phyloP scores from a whole-genome alignment of 352 stramenopile genomes.

The Pythium rishiriense region DNA sequence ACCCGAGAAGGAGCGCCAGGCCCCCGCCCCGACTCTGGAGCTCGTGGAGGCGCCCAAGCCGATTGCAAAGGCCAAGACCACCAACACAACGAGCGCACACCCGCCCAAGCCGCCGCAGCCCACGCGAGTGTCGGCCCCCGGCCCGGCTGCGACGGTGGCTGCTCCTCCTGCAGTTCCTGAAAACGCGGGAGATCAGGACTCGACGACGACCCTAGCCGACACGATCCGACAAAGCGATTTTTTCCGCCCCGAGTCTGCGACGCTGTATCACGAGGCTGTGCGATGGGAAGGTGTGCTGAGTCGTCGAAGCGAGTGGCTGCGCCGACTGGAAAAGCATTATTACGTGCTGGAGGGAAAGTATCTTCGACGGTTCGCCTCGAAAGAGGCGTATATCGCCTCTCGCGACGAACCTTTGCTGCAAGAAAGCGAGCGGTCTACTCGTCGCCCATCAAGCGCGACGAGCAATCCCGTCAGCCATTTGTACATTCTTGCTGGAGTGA shows the following conservation, averaged over 20 bases:
- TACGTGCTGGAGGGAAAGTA: slow-evolving; percentile 87
- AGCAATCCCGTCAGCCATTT: slow-evolving; percentile 62
- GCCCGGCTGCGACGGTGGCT: not conserved
- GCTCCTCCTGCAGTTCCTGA: not conserved
- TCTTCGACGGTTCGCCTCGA: slow-evolving; percentile 79
- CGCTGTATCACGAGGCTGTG: slow-evolving; percentile 79
- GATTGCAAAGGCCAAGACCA: not conserved
- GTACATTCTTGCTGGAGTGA: slow-evolving; percentile 81
- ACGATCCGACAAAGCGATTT: slow-evolving; percentile 23
- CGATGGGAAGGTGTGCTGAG: slow-evolving; percentile 84
- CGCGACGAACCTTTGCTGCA: slow-evolving; percentile 73
- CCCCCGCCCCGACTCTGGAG: no score
- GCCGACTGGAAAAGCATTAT: slow-evolving; percentile 82
- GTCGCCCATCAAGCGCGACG: slow-evolving; percentile 39
- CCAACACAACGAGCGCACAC: slow-evolving; percentile 1
- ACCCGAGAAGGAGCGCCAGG: not conserved
- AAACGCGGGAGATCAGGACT: not conserved
- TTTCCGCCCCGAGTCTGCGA: slow-evolving; percentile 38
- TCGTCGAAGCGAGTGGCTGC: slow-evolving; percentile 80
- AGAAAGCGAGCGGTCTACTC: slow-evolving; percentile 37
- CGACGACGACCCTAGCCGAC: slow-evolving; percentile 1
- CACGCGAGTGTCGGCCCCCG: slow-evolving; percentile 1
- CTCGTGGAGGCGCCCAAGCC: not conserved
- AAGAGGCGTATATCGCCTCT: slow-evolving; percentile 80
- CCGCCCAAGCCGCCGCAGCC: slow-evolving; percentile 9